A percentile compares a stretch with the other conserved stretches of the same genome.
Evolutionary conservation across 2,329 filamentous ascomycete genomes (phyloP).

Genomic region (Aspergillus pseudotamarii): DNA sequence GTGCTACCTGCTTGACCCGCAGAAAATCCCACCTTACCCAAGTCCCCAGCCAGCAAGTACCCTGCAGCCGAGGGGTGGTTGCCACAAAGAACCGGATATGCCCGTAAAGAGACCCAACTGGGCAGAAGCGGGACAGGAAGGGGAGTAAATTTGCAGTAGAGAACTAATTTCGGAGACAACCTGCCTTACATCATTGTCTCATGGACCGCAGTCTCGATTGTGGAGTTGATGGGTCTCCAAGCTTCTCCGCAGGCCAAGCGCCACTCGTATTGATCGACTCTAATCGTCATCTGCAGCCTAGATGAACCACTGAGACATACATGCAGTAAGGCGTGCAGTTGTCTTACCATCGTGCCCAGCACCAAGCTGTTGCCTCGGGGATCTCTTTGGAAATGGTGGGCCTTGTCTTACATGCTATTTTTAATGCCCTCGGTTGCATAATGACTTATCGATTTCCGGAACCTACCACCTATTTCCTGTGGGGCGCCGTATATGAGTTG

Average conservation of each 20-base stretch:
- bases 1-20: slow-evolving; percentile 7
- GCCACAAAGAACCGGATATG: neutral
- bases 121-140: neutral
- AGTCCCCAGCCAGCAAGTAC: neutral
- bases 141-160: neutral
- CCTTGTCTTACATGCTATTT: slow-evolving; percentile 5
- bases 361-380: neutral
- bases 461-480: neutral
- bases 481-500: neutral
- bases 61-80: neutral
- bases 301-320: slow-evolving; percentile 8
- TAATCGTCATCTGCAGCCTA: neutral
- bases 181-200: slow-evolving; percentile 11
- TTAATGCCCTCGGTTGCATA: neutral
- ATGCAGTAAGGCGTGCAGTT: neutral
- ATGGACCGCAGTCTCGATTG: slow-evolving; percentile 1
- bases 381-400: neutral
- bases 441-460: neutral
- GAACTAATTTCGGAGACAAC: neutral
- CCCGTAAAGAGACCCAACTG: neutral
- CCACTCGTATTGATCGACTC: slow-evolving; percentile 1
- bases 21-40: neutral
- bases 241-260: slow-evolving; percentile 10
- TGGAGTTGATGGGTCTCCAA: neutral
- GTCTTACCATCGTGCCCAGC: neutral